These are phyloP conservation scores for Leavenworthia alabamica DNA, from an alignment of 345 rosid species.

Conservation along the genomic window DNA sequence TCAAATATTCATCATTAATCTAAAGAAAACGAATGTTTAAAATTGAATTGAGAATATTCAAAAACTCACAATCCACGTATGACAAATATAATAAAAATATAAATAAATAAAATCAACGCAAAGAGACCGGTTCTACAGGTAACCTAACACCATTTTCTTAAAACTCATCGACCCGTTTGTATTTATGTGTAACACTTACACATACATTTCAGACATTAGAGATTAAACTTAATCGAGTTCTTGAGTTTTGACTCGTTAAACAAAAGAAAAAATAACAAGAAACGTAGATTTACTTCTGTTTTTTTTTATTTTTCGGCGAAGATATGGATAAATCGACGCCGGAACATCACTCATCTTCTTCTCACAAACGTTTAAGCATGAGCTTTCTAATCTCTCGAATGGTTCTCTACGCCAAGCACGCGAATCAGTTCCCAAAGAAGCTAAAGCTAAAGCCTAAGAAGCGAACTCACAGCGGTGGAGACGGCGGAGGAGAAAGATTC, in stretches of 20 bases:
- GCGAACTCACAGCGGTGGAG: not conserved
- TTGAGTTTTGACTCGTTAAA: slow-evolving; percentile 14
- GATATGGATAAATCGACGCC: slow-evolving; percentile 24
- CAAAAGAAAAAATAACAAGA: not conserved
- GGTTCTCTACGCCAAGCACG: slow-evolving; percentile 51
- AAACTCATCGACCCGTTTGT: slow-evolving; percentile 11
- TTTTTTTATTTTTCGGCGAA: not conserved
- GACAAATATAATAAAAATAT: not conserved
- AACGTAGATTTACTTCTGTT: not conserved
- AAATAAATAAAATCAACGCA: slow-evolving; percentile 4
- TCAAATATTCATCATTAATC: slow-evolving; percentile 9
- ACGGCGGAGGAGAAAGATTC: slow-evolving; percentile 3
- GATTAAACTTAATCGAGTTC: not conserved
- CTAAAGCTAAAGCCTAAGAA: slow-evolving; percentile 28
- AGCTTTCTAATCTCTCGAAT: slow-evolving; percentile 40
- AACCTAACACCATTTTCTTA: slow-evolving; percentile 24
- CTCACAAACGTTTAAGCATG: slow-evolving; percentile 35
- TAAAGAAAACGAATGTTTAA: slow-evolving; percentile 3
- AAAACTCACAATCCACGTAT: slow-evolving; percentile 2
- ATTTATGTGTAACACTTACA: not conserved
- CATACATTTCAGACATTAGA: slow-evolving; percentile 13
- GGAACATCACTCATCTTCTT: slow-evolving; percentile 19
- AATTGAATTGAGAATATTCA: not conserved
- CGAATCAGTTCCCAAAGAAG: slow-evolving; percentile 39
- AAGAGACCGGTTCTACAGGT: slow-evolving; percentile 27